These are phyloP conservation scores for Corymbia maculata DNA, from an alignment of 345 rosid species.

Conservation along the genomic window DNA sequence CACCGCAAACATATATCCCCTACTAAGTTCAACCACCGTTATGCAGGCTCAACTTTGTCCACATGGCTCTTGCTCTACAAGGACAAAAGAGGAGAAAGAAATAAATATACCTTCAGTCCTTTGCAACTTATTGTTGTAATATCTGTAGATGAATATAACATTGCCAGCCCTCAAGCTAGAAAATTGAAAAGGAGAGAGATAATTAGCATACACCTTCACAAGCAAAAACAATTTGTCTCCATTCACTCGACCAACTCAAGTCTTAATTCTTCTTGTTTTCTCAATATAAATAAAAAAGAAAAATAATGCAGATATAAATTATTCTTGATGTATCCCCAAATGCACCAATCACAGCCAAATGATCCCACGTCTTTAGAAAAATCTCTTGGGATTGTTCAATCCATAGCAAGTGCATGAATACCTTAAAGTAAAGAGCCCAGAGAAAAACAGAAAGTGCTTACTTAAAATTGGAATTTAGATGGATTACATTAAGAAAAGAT, in stretches of 20 bases:
- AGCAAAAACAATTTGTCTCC: not conserved
- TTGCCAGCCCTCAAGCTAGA: slow-evolving; percentile 91
- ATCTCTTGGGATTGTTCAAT: not conserved
- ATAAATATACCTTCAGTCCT: slow-evolving; percentile 73
- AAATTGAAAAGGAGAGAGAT: slow-evolving; percentile 8
- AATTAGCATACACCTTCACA: not conserved
- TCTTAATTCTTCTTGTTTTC: not conserved
- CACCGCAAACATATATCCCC: not conserved
- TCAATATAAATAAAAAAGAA: not conserved
- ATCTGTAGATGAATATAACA: slow-evolving; percentile 89
- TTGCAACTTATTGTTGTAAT: slow-evolving; percentile 79
- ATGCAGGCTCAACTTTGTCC: not conserved
- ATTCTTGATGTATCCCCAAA: not conserved
- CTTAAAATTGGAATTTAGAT: not conserved
- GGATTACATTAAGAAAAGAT: not conserved
- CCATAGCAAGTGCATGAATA: not conserved
- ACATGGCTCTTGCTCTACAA: not conserved
- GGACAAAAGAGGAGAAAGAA: not conserved
- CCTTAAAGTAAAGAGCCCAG: not conserved
- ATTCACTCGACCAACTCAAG: not conserved
- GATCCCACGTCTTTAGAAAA: not conserved
- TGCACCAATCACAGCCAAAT: not conserved
- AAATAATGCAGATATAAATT: not conserved
- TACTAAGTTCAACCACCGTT: not conserved
- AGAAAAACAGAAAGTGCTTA: not conserved